A percentile compares a stretch with the other conserved stretches of the same genome.
Evolutionary conservation across 179 eudicot genomes (phyloP).

Genomic region (Amaranthus tricolor): DNA sequence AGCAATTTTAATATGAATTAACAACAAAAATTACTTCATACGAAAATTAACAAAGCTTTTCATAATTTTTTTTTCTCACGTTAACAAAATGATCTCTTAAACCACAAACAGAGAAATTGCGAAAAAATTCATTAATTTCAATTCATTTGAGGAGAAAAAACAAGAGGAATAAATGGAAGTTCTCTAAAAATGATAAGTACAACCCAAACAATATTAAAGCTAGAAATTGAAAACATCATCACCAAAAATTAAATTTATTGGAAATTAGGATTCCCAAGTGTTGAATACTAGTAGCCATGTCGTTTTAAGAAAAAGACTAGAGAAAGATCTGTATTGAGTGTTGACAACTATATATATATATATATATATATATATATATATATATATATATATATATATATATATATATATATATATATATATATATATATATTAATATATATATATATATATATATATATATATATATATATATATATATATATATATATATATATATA

Average conservation of each 20-base stretch:
- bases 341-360: constrained; percentile 10
- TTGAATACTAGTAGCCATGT: constrained; percentile 5
- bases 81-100: too few relatives aligned
- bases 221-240: background rate
- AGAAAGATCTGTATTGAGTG: background rate
- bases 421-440: too few relatives aligned
- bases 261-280: background rate
- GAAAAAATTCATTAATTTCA: too few relatives aligned
- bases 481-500: background rate
- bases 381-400: constrained; percentile 1
- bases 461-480: background rate
- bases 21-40: too few relatives aligned
- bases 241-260: background rate
- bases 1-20: too few relatives aligned
- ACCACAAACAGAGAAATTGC: too few relatives aligned
- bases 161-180: too few relatives aligned
- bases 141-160: too few relatives aligned
- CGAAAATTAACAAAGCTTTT: too few relatives aligned
- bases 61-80: too few relatives aligned
- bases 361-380: background rate
- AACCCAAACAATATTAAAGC: background rate
- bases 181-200: too few relatives aligned
- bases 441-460: background rate
- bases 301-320: background rate
- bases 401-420: background rate